These are phyloP conservation scores for Erysiphe pulchra DNA, from an alignment of 2,329 filamentous ascomycete genomes.

Conservation along the genomic window DNA sequence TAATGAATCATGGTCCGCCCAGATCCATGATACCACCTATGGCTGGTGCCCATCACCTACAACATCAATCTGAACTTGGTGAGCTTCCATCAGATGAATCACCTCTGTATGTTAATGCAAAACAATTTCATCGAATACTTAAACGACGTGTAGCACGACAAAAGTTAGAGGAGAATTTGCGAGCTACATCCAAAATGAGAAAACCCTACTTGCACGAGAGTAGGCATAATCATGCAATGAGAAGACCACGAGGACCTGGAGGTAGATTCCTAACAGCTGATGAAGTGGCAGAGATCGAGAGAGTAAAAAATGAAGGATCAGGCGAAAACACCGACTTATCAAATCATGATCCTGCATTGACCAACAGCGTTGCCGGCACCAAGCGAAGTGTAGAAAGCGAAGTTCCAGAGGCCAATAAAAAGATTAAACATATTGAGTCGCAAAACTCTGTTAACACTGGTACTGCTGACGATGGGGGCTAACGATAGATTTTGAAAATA, in stretches of 20 bases:
- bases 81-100: constrained; percentile 61
- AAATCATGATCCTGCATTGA: constrained; percentile 10
- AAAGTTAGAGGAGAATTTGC: constrained; percentile 73
- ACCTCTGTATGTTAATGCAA: constrained; percentile 91
- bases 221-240: constrained; percentile 94
- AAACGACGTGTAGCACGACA: constrained; percentile 85
- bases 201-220: constrained; percentile 97
- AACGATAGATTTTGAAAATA: no score
- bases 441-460: not conserved
- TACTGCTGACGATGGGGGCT: no score
- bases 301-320: constrained; percentile 20
- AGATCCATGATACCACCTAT: constrained; percentile 31
- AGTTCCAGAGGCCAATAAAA: constrained; percentile 25
- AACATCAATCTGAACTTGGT: constrained; percentile 52
- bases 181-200: constrained; percentile 78
- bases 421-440: constrained; percentile 18
- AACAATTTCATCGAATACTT: constrained; percentile 92
- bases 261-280: constrained; percentile 91
- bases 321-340: constrained; percentile 15
- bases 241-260: constrained; percentile 73
- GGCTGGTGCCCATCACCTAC: constrained; percentile 34
- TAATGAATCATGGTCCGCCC: constrained; percentile 38
- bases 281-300: constrained; percentile 76
- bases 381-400: constrained; percentile 35
- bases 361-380: constrained; percentile 16